Evolutionary conservation across 805 yeast species (phyloP), one percentile per base, ranked within the genome.

Genomic region (Clavispora asparagi): DNA sequence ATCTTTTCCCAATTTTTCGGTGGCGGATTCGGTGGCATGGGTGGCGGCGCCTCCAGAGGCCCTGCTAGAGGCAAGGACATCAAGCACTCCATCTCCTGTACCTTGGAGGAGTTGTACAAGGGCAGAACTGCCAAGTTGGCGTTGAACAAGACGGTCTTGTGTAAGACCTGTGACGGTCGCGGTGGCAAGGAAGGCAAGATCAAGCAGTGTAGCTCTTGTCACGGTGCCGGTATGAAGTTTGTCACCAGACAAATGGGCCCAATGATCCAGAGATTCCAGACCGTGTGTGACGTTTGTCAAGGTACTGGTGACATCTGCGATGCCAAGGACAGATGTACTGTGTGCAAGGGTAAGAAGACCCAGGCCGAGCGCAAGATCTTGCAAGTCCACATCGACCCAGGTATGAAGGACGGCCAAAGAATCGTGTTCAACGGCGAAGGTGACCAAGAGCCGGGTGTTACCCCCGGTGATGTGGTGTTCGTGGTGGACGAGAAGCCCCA

Each of bases 231-330:
- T 79, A 71, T 85, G 68, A 87, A 81, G 70, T 85, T 92, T 55
- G 85, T 90, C 56, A 88, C 97, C 44, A 87, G 96, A 76, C 98
- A 94, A 73, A 91, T 94, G 97, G 99, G 99, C 59, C 97, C 96
- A 56, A 89, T 94, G 91, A 87, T 94, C 62, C 99, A 94, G 76
- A 87, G 97, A 78, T 87, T 87, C 82, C 98, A 94, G 75, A 82
- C 95, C 40, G 83, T 82, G 45, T 94, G 99, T 85, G 92, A 87
- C 57, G 83, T 71, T 49, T 94, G 99, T 82, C 72, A 81, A 55
- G 99, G 98, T 64, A 77, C 85, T 49, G 99, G 99, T 66, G 92
- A 86, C 67, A 85, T 85, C 54, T 79, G 90, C 63, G 82, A 85
- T 65, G 78, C 91, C 44, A 85, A 85, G 73, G 96, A 89, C 71